phyloP scores from a whole-genome alignment of 495 filamentous ascomycete genomes.

The Penicillium mononematosum region DNA sequence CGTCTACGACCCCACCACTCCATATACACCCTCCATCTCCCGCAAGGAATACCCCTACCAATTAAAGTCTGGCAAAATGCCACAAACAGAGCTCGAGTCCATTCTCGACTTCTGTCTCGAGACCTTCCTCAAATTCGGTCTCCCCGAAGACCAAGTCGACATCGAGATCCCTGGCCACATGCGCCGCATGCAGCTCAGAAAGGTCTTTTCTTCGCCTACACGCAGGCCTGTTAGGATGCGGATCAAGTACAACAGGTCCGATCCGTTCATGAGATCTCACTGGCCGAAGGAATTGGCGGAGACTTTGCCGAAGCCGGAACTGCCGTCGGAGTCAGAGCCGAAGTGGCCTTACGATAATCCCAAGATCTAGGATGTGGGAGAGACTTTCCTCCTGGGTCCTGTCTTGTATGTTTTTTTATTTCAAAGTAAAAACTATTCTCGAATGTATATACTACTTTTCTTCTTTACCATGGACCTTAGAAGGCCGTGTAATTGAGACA shows the following conservation, averaged over 20 bases:
- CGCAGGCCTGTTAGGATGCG: not conserved
- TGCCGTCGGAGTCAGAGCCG: not conserved
- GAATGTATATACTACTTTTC: constrained; percentile 6
- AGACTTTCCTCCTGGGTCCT: not conserved
- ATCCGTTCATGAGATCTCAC: constrained; percentile 7
- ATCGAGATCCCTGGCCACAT: constrained; percentile 37
- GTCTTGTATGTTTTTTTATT: constrained; percentile 6
- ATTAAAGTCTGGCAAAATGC: constrained; percentile 12
- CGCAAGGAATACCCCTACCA: constrained; percentile 4
- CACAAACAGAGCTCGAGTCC: constrained; percentile 15
- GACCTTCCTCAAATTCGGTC: constrained; percentile 32
- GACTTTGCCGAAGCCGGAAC: not conserved
- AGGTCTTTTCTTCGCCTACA: not conserved
- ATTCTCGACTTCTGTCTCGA: constrained; percentile 41
- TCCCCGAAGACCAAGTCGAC: constrained; percentile 35
- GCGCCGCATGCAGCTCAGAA: constrained; percentile 20
- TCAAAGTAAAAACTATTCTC: constrained; percentile 1
- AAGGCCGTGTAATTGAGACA: not conserved
- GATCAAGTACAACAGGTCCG: constrained; percentile 1
- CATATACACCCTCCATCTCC: constrained; percentile 9
- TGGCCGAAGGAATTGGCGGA: constrained; percentile 1
- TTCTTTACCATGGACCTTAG: not conserved
- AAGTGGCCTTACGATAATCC: not conserved
- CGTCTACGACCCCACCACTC: constrained; percentile 4
- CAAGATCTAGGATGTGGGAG: not conserved